phyloP scores from a whole-genome alignment of 1,139 yeast species.

The Yamadazyma pseudoaaseri region DNA sequence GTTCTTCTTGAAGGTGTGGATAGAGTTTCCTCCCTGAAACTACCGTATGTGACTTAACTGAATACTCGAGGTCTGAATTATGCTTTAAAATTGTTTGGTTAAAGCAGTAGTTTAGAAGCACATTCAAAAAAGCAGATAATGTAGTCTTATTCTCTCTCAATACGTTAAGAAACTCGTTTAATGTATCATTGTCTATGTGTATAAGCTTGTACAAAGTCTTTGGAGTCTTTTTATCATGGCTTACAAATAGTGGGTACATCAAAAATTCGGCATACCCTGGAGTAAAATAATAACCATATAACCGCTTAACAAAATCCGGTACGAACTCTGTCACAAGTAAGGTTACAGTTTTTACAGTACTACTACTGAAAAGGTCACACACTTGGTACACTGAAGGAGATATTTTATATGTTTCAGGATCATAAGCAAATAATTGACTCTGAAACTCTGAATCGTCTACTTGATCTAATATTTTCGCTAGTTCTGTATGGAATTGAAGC shows the following conservation, averaged over 20 bases:
- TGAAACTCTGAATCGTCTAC: constrained; percentile 7
- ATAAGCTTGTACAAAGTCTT: constrained; percentile 16
- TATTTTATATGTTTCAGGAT: constrained; percentile 5
- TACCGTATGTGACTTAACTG: constrained; percentile 16
- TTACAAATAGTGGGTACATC: constrained; percentile 18
- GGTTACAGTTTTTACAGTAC: neutral
- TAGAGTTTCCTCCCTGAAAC: constrained; percentile 27
- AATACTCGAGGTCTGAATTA: constrained; percentile 1
- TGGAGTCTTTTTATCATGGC: constrained; percentile 11
- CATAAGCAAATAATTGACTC: constrained; percentile 10
- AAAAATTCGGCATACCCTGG: constrained; percentile 13
- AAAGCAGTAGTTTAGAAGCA: constrained; percentile 19
- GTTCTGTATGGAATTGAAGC: constrained; percentile 30
- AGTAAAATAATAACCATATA: constrained; percentile 5
- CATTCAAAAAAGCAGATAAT: constrained; percentile 25
- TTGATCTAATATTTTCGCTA: constrained; percentile 17
- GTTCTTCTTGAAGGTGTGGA: constrained; percentile 13
- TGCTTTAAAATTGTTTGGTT: constrained; percentile 21
- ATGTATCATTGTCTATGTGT: constrained; percentile 12
- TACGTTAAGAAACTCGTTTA: constrained; percentile 11
- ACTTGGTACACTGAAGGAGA: constrained; percentile 11
- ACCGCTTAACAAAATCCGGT: constrained; percentile 5
- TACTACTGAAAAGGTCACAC: constrained; percentile 2
- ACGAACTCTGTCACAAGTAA: constrained; percentile 1
- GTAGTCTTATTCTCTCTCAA: constrained; percentile 20